A percentile compares a stretch with the other conserved stretches of the same genome.
phyloP scores from a whole-genome alignment of 257 asterid species.

The Lithospermum erythrorhizon region DNA sequence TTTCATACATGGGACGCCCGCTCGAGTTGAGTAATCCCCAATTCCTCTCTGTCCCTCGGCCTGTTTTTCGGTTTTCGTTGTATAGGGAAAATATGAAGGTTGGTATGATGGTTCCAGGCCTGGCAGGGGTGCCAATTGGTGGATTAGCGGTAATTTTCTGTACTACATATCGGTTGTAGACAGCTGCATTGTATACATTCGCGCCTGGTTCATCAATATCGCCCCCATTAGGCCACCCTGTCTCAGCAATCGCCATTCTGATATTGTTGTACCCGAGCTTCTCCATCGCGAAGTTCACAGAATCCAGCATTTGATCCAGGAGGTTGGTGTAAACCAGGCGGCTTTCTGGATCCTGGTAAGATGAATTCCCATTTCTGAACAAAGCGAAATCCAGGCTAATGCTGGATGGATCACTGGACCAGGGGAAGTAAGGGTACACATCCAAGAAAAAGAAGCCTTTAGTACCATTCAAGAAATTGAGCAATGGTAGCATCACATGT shows the following conservation, averaged over 20 bases:
- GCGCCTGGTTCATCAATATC: background rate
- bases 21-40: background rate
- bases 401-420: constrained; percentile 10
- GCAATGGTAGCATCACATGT: constrained; percentile 23
- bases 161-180: background rate
- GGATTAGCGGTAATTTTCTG: background rate
- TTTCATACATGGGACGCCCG: background rate
- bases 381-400: constrained; percentile 29
- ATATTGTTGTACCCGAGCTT: background rate
- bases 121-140: background rate
- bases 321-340: background rate
- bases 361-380: constrained; percentile 2
- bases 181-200: background rate
- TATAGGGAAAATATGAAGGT: background rate
- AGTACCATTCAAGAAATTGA: constrained; percentile 18
- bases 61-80: background rate
- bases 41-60: background rate
- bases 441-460: constrained; percentile 37
- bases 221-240: background rate
- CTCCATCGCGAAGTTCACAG: background rate
- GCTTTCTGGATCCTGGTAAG: background rate
- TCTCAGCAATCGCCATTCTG: background rate
- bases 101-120: background rate
- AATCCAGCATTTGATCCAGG: background rate
- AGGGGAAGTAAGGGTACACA: constrained; percentile 37